These are phyloP conservation scores for Pythium sukuiense DNA, from an alignment of 352 stramenopile species.

Conservation along the genomic window DNA sequence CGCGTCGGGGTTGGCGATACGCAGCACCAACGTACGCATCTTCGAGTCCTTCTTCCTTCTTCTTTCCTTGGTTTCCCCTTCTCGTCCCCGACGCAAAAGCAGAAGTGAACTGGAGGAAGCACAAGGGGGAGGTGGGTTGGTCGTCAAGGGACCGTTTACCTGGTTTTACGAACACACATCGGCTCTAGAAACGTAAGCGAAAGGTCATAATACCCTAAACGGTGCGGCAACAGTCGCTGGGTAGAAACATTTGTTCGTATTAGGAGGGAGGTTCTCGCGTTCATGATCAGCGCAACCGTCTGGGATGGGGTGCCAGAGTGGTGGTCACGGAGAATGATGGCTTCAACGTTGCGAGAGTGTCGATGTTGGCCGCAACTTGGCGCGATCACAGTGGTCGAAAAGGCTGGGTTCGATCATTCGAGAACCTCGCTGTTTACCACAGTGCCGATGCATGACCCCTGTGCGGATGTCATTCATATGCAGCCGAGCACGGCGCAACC, in stretches of 20 bases:
- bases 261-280: constrained; percentile 24
- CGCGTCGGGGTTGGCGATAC: constrained; percentile 18
- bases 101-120: constrained; percentile 29
- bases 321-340: constrained; percentile 22
- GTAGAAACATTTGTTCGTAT: constrained; percentile 19
- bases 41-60: constrained; percentile 23
- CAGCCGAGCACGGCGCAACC: neutral
- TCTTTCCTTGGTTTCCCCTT: constrained; percentile 14
- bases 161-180: neutral
- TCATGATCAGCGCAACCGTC: constrained; percentile 15
- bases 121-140: neutral
- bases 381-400: neutral
- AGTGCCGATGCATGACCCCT: too few relatives aligned
- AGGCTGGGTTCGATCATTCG: constrained; percentile 12
- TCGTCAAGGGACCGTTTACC: neutral
- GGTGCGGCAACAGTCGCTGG: too few relatives aligned
- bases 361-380: constrained; percentile 13
- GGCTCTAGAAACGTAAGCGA: too few relatives aligned
- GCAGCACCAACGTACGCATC: constrained; percentile 33
- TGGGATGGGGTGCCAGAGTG: constrained; percentile 24
- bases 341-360: constrained; percentile 14
- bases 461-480: too few relatives aligned
- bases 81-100: constrained; percentile 28
- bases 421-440: constrained; percentile 6
- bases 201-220: too few relatives aligned